Base-by-base conservation (phyloP, 495 filamentous ascomycete genomes). In the Amniculicola lignicola region DNA sequence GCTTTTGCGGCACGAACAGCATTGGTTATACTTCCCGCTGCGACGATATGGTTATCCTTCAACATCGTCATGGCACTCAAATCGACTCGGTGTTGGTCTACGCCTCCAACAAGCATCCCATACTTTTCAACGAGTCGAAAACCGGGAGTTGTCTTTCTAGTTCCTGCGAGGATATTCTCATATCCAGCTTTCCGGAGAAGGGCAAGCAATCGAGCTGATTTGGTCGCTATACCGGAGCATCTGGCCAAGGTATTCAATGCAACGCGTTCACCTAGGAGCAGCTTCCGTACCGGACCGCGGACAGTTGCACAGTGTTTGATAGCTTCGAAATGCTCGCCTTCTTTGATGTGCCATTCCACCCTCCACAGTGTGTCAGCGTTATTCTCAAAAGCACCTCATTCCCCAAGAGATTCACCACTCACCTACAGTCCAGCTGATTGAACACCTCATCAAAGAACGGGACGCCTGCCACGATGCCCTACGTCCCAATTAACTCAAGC, bases 81-180 rank as follows among this genome's bases (percentile, higher is more conserved):
- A 71, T 97, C 94, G 70, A 95, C 88, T 12, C 93, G 80, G 67
- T 98, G 94, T 0, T 85, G 81, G 67, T 98, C 93, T 27, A 85
- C 88, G 15, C 94, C 94, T 16, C 91, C 93, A 12, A 95, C 84
- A 12, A 96, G 74, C 83, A 98, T 95, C 44, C 89, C 93, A 69
- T 97, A 98, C 75, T 98, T 98, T 76, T 98, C 93, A 2, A 97
- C 90, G 7, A 98, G 74, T 2, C 93, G 79, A 72, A 97, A 97
- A 0, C 94, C 93, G 0, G 93, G 93, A 1, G 93, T 98, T 2
- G 94, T 96, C 75, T 98, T 98, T 57, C 93, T 78, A 15, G 93
- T 98, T 28, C 93, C 93, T 0, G 92, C 90, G n/a, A 98, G 72
- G n/a, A 79, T 86, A 31, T 90, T 89, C 44, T 73, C 71, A 76